These are phyloP conservation scores for Leccinellum rugosiceps DNA, from an alignment of 768 basidiomycete genomes.

Conservation along the genomic window DNA sequence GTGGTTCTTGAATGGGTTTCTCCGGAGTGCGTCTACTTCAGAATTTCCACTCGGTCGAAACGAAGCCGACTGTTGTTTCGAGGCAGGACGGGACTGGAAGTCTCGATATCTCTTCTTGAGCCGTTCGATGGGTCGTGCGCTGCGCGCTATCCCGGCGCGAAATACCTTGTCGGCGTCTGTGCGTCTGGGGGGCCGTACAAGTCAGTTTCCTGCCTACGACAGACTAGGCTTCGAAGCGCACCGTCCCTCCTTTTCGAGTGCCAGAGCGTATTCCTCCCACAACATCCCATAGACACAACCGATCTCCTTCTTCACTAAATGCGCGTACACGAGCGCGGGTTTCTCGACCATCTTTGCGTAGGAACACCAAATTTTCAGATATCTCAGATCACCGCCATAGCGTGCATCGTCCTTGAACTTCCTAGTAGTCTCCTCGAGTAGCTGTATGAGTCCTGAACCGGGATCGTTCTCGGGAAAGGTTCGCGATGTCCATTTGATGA, in stretches of 20 bases:
- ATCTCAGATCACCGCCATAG: slow-evolving; percentile 86
- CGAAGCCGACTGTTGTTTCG: slow-evolving; percentile 23
- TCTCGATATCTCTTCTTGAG: slow-evolving; percentile 79
- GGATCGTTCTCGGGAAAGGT: slow-evolving; percentile 70
- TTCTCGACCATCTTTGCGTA: slow-evolving; percentile 81
- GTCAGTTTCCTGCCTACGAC: slow-evolving; percentile 5
- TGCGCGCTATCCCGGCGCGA: slow-evolving; percentile 75
- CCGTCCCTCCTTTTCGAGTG: slow-evolving; percentile 76
- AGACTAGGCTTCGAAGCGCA: slow-evolving; percentile 37
- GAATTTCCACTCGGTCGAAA: slow-evolving; percentile 26
- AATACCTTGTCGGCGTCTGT: slow-evolving; percentile 81
- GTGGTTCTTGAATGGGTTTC: slow-evolving; percentile 37
- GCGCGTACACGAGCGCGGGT: slow-evolving; percentile 65
- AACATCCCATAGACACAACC: slow-evolving; percentile 74
- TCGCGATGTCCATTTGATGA: slow-evolving; percentile 86
- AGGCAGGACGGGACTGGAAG: slow-evolving; percentile 58
- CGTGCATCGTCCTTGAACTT: slow-evolving; percentile 79
- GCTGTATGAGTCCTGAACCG: slow-evolving; percentile 69
- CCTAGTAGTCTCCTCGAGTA: slow-evolving; percentile 81
- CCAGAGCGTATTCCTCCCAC: slow-evolving; percentile 88
- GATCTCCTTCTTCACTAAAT: slow-evolving; percentile 68
- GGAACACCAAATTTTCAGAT: slow-evolving; percentile 87
- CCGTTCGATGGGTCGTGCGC: slow-evolving; percentile 78
- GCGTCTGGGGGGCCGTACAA: slow-evolving; percentile 41
- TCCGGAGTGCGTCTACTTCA: slow-evolving; percentile 32